Evolutionary conservation across 352 stramenopile genomes (phyloP).

Genomic region (Phytophthora citrophthora): DNA sequence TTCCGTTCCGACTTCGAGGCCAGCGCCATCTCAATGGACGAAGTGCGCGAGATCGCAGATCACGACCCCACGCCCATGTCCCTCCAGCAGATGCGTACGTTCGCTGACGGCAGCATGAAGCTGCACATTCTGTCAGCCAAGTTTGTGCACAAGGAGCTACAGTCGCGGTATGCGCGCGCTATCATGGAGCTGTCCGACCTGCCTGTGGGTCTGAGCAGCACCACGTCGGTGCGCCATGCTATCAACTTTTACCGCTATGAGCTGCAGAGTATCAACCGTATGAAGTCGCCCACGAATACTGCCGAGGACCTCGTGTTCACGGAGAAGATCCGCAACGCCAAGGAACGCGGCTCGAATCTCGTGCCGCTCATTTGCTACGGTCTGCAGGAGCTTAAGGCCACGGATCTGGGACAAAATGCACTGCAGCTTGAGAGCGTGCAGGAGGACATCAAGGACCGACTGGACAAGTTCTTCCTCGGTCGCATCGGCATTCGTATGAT

Average conservation of each 20-base stretch:
- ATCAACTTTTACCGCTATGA: slow-evolving; percentile 71
- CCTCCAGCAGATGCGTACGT: slow-evolving; percentile 79
- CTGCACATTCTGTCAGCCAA: slow-evolving; percentile 58
- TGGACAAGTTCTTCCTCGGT: slow-evolving; percentile 98
- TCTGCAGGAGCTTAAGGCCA: slow-evolving; percentile 63
- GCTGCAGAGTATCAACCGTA: slow-evolving; percentile 48
- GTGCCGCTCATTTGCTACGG: slow-evolving; percentile 76
- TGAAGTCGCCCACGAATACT: slow-evolving; percentile 46
- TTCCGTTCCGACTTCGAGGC: slow-evolving; percentile 23
- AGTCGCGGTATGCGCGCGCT: slow-evolving; percentile 66
- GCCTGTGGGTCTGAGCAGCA: slow-evolving; percentile 62
- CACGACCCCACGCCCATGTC: slow-evolving; percentile 69
- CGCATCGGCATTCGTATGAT: slow-evolving; percentile 99
- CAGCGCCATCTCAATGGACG: slow-evolving; percentile 55
- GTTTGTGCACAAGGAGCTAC: slow-evolving; percentile 80
- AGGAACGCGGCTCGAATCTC: slow-evolving; percentile 66
- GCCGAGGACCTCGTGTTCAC: slow-evolving; percentile 68
- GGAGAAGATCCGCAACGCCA: slow-evolving; percentile 53
- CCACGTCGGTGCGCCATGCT: slow-evolving; percentile 59
- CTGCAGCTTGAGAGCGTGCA: slow-evolving; percentile 64
- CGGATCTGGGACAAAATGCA: slow-evolving; percentile 55
- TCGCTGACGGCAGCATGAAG: slow-evolving; percentile 61
- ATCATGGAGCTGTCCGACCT: slow-evolving; percentile 80
- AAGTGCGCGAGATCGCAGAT: slow-evolving; percentile 60
- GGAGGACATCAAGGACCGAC: slow-evolving; percentile 68